phyloP scores from a whole-genome alignment of 78 protist species.

The Tieghemostelium lacteum region DNA sequence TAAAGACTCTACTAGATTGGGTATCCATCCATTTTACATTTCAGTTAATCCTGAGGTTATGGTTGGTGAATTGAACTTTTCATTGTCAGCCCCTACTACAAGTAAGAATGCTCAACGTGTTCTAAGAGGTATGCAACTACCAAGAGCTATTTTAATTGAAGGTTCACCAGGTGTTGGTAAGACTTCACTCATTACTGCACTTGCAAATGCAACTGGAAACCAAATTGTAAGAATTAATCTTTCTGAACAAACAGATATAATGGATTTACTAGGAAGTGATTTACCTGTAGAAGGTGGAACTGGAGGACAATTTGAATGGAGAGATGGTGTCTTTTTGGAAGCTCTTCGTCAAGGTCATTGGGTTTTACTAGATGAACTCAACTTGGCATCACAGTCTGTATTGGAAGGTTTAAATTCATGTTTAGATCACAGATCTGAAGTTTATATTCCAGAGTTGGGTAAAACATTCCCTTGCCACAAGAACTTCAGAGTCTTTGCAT shows the following conservation, averaged over 20 bases:
- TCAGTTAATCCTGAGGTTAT: neutral
- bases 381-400: slow-evolving; percentile 99
- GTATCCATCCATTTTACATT: slow-evolving; percentile 87
- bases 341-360: slow-evolving; percentile 96
- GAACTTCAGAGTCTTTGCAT: slow-evolving; percentile 94
- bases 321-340: slow-evolving; percentile 94
- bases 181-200: slow-evolving; percentile 95
- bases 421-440: slow-evolving; percentile 97
- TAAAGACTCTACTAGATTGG: slow-evolving; percentile 61
- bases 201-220: slow-evolving; percentile 91
- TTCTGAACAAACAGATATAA: slow-evolving; percentile 99
- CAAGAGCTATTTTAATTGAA: slow-evolving; percentile 91
- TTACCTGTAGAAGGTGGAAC: slow-evolving; percentile 96
- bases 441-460: slow-evolving; percentile 97
- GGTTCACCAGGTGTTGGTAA: slow-evolving; percentile 99
- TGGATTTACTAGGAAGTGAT: slow-evolving; percentile 98
- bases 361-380: slow-evolving; percentile 99
- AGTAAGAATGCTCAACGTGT: slow-evolving; percentile 88
- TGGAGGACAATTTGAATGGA: slow-evolving; percentile 96
- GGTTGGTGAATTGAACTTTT: neutral
- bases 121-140: slow-evolving; percentile 94
- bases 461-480: slow-evolving; percentile 86
- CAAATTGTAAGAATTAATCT: slow-evolving; percentile 97
- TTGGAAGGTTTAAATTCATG: slow-evolving; percentile 99
- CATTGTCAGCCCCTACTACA: slow-evolving; percentile 95